Conservation (phyloP, 345 rosid genomes). For the Pugionium cornutum region DNA sequence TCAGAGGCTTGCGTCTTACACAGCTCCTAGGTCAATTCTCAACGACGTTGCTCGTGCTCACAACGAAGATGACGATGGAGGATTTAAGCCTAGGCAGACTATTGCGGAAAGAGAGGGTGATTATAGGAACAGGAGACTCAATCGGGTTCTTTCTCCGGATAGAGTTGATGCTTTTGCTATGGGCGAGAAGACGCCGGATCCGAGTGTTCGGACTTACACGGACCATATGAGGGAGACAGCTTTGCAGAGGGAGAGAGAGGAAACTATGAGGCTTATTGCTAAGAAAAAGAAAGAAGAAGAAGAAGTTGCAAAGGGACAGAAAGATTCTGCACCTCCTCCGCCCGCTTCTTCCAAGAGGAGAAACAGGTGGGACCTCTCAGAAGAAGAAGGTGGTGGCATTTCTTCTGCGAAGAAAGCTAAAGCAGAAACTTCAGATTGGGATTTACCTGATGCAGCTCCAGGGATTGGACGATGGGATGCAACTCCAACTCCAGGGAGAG, state of each 20-base stretch:
- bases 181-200: conserved; percentile 94
- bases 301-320: conserved; percentile 55
- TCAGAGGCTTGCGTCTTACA: conserved; percentile 75
- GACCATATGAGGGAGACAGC: conserved; percentile 91
- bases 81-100: conserved; percentile 63
- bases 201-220: conserved; percentile 67
- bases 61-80: conserved; percentile 57
- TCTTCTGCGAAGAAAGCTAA: conserved; percentile 58
- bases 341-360: conserved; percentile 67
- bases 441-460: conserved; percentile 77
- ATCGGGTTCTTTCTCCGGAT: conserved; percentile 85
- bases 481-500: conserved; percentile 82
- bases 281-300: conserved; percentile 83
- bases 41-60: conserved; percentile 74
- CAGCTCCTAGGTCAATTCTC: conserved; percentile 82
- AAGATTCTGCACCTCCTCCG: conserved; percentile 44
- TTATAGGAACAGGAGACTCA: conserved; percentile 79
- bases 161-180: conserved; percentile 87
- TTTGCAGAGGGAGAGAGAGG: conserved; percentile 60
- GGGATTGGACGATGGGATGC: conserved; percentile 96
- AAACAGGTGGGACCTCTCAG: conserved; percentile 88
- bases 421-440: conserved; percentile 82
- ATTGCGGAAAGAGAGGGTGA: conserved; percentile 95
- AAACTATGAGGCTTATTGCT: conserved; percentile 53
- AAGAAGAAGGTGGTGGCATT: conserved; percentile 55